Conservation (phyloP, 2,329 filamentous ascomycete species). For the Metarhizium album region DNA sequence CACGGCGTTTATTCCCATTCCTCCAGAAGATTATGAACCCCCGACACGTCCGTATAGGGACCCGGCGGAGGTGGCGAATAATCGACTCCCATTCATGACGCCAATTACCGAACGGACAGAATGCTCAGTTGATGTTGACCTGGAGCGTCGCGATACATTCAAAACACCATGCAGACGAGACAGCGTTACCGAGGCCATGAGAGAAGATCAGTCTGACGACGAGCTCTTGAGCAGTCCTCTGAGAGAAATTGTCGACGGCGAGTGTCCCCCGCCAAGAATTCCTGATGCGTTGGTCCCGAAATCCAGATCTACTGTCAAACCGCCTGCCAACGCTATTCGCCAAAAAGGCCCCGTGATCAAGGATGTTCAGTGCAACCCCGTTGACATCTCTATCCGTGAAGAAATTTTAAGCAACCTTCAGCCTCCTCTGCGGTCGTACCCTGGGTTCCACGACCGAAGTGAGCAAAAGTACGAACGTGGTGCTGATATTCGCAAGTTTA, state of each 20-base stretch:
- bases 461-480: conserved; percentile 54
- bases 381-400: conserved; percentile 63
- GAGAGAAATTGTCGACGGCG: conserved; percentile 48
- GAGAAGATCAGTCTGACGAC: conserved; percentile 22
- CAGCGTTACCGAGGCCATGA: conserved; percentile 12
- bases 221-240: conserved; percentile 61
- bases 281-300: conserved; percentile 39
- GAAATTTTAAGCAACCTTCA: conserved; percentile 66
- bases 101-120: conserved; percentile 95
- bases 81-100: conserved; percentile 94
- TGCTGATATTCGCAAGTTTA: conserved; percentile 70
- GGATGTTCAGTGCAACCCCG: conserved; percentile 79
- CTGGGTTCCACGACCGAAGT: conserved; percentile 69
- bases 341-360: conserved; percentile 65
- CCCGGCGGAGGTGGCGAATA: conserved; percentile 70
- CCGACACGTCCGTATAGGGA: conserved; percentile 74
- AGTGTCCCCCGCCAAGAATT: conserved; percentile 34
- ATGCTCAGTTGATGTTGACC: conserved; percentile 63
- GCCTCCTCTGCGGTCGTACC: conserved; percentile 62
- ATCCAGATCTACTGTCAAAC: conserved; percentile 20
- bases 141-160: conserved; percentile 47
- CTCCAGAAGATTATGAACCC: conserved; percentile 77
- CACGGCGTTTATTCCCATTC: conserved; percentile 65
- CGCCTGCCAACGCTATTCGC: conserved; percentile 28
- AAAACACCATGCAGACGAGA: conserved; percentile 67